Evolutionary conservation across 352 stramenopile species (phyloP).

Genomic region (Saprolegnia diclina): DNA sequence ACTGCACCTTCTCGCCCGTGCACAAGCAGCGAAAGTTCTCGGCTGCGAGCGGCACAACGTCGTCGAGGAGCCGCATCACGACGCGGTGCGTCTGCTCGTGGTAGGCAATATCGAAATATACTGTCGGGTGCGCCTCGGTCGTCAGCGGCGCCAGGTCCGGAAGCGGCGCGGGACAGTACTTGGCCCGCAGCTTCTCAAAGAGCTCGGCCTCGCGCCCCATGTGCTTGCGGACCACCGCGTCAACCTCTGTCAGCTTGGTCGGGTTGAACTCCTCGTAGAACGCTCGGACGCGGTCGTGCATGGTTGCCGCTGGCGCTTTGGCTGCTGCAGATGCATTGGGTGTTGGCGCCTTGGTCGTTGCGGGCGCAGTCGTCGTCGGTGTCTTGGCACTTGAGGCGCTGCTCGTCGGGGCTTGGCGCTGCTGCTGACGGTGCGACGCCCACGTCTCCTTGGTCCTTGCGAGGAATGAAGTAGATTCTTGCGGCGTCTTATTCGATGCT

Average conservation of each 20-base stretch:
- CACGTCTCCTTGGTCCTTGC: background rate
- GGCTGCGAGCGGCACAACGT: slow-evolving; percentile 15
- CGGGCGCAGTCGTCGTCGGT: background rate
- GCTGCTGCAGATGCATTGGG: slow-evolving; percentile 23
- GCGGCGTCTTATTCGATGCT: too few species aligned
- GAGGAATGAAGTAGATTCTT: background rate
- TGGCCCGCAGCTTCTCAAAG: slow-evolving; percentile 20
- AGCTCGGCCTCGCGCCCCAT: background rate
- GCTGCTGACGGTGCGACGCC: background rate
- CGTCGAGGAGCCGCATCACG: slow-evolving; percentile 22
- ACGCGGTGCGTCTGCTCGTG: background rate
- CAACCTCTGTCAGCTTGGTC: slow-evolving; percentile 42
- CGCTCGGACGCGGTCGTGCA: slow-evolving; percentile 37
- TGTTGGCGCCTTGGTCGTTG: background rate
- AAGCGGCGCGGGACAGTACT: slow-evolving; percentile 9
- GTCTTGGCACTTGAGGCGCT: background rate
- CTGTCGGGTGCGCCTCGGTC: slow-evolving; percentile 9
- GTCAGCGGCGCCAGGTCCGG: slow-evolving; percentile 5
- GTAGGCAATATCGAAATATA: slow-evolving; percentile 19
- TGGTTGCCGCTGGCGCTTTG: slow-evolving; percentile 27
- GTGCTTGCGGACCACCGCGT: slow-evolving; percentile 22
- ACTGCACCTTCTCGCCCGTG: slow-evolving; percentile 23
- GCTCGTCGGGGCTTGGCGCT: background rate
- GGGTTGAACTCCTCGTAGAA: slow-evolving; percentile 61
- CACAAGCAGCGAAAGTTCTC: slow-evolving; percentile 28